These are phyloP conservation scores for Fonticula alba DNA, from an alignment of 78 protist species.

Conservation along the genomic window DNA sequence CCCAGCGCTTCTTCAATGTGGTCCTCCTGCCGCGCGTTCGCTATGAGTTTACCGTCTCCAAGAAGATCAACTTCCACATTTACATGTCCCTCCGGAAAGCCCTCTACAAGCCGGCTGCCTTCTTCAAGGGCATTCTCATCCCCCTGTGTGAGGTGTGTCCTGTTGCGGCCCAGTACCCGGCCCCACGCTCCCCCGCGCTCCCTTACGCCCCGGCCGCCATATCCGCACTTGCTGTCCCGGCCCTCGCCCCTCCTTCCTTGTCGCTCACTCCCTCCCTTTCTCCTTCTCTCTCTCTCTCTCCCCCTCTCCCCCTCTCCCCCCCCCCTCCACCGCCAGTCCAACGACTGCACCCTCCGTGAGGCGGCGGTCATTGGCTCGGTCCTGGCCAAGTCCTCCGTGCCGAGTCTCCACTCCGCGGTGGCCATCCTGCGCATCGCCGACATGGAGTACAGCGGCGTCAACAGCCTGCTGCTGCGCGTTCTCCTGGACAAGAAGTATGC, in stretches of 20 bases:
- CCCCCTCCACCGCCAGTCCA: too few species aligned
- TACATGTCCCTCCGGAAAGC: conserved; percentile 66
- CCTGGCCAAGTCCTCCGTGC: conserved; percentile 43
- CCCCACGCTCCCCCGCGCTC: too few species aligned
- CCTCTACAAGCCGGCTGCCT: conserved; percentile 78
- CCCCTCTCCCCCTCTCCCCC: too few species aligned
- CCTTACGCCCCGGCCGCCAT: too few species aligned
- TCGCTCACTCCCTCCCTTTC: not conserved
- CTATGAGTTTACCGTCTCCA: conserved; percentile 46
- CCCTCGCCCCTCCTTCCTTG: not conserved
- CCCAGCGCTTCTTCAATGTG: conserved; percentile 70
- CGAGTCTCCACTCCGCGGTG: conserved; percentile 56
- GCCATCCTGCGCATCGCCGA: conserved; percentile 49
- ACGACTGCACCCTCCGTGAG: conserved; percentile 17
- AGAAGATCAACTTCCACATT: conserved; percentile 68
- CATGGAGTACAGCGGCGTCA: conserved; percentile 23
- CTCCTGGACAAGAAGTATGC: conserved; percentile 75
- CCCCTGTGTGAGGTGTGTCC: conserved; percentile 52
- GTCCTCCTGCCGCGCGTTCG: conserved; percentile 75
- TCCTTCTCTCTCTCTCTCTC: too few species aligned
- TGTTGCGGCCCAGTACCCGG: too few species aligned
- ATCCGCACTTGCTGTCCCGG: not conserved
- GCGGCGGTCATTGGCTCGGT: conserved; percentile 40
- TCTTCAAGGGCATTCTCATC: conserved; percentile 81
- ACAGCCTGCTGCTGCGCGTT: conserved; percentile 37